phyloP scores from a whole-genome alignment of 306 rosid species.

The Acacia confusa region DNA sequence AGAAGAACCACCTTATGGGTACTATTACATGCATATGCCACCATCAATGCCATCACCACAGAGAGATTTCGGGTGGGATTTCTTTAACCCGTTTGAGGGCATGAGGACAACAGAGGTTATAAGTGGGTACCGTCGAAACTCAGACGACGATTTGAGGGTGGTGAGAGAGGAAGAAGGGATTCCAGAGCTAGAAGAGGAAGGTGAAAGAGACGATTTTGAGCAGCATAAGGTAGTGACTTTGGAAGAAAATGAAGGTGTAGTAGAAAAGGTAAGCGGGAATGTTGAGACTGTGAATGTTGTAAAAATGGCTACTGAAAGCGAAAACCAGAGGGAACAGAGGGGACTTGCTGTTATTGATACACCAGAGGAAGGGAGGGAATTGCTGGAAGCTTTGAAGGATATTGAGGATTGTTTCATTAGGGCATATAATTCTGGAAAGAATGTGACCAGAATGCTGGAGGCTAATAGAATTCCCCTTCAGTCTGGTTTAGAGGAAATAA shows the following conservation, averaged over 20 bases:
- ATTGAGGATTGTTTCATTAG: slow-evolving; percentile 70
- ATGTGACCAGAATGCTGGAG: slow-evolving; percentile 85
- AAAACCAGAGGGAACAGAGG: slow-evolving; percentile 45
- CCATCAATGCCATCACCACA: slow-evolving; percentile 74
- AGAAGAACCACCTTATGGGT: slow-evolving; percentile 46
- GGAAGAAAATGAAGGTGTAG: slow-evolving; percentile 40
- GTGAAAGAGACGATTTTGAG: slow-evolving; percentile 46
- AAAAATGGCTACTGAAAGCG: slow-evolving; percentile 45
- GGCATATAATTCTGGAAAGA: slow-evolving; percentile 82
- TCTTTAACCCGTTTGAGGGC: slow-evolving; percentile 80
- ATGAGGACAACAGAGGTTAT: slow-evolving; percentile 65
- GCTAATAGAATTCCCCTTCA: slow-evolving; percentile 81
- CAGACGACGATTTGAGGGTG: slow-evolving; percentile 74
- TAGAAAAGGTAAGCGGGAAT: slow-evolving; percentile 33
- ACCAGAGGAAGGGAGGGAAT: slow-evolving; percentile 83
- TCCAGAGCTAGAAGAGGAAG: slow-evolving; percentile 92
- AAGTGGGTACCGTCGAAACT: slow-evolving; percentile 54
- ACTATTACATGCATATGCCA: slow-evolving; percentile 84
- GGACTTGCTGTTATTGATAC: slow-evolving; percentile 66
- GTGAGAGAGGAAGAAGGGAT: slow-evolving; percentile 99
- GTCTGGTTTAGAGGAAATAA: slow-evolving; percentile 80
- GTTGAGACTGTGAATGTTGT: slow-evolving; percentile 50
- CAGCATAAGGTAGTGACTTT: slow-evolving; percentile 39
- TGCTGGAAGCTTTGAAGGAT: slow-evolving; percentile 85
- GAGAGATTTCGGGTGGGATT: slow-evolving; percentile 91